phyloP scores from a whole-genome alignment of 805 yeast genomes.

The Brettanomyces bruxellensis region DNA sequence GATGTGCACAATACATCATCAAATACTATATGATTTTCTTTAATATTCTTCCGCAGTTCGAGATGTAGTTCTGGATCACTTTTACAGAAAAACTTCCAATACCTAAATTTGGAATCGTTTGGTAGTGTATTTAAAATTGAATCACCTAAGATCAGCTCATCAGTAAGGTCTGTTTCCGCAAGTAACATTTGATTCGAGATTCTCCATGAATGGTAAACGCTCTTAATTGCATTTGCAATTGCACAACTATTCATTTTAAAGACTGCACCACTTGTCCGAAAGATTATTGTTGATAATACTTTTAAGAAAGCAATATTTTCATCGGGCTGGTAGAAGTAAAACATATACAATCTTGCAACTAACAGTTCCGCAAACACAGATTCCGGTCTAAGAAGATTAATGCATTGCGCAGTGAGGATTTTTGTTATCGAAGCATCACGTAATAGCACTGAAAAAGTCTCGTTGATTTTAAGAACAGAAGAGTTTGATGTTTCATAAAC shows the following conservation, averaged over 20 bases:
- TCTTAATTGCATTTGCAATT: no score
- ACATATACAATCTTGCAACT: slow-evolving; percentile 13
- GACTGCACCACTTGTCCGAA: neutral
- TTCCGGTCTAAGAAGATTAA: neutral
- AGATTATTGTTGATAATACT: neutral
- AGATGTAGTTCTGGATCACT: neutral
- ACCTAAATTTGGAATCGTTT: no score
- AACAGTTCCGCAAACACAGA: slow-evolving; percentile 3
- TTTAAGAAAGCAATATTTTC: slow-evolving; percentile 16
- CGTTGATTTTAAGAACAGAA: neutral
- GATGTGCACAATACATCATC: neutral
- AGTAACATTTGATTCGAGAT: no score
- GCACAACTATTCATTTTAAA: neutral
- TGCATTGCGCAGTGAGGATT: neutral
- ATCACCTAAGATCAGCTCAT: no score
- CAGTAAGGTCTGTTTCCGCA: no score
- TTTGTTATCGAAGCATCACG: neutral
- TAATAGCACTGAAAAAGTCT: neutral
- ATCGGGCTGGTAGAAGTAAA: slow-evolving; percentile 10
- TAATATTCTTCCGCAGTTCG: neutral
- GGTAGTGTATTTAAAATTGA: no score
- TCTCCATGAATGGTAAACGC: no score
- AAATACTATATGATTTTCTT: neutral
- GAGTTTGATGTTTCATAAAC: neutral
- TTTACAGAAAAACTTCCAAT: neutral